phyloP scores from a whole-genome alignment of 352 stramenopile species.

The Globisporangium paddicum region DNA sequence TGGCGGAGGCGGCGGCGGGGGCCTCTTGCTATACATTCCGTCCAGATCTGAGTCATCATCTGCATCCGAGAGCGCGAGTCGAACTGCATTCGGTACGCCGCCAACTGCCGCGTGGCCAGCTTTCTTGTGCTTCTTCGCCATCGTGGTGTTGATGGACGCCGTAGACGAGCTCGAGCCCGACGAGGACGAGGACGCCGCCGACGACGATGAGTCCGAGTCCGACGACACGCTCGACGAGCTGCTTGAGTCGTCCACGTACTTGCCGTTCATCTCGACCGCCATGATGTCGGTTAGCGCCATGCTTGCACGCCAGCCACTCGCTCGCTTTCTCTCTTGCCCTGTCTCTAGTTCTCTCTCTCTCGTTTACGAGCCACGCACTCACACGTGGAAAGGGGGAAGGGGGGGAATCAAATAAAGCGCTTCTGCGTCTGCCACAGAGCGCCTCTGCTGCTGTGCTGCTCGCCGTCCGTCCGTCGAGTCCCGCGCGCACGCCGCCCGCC shows the following conservation, averaged over 20 bases:
- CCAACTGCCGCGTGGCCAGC: not conserved
- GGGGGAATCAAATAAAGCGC: no score
- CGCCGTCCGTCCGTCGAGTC: slow-evolving; percentile 7
- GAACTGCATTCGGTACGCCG: slow-evolving; percentile 1
- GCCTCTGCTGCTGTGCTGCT: slow-evolving; percentile 2
- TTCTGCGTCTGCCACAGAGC: not conserved
- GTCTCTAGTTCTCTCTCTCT: not conserved
- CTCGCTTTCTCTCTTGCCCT: not conserved
- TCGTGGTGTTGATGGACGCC: slow-evolving; percentile 4
- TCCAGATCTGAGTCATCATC: slow-evolving; percentile 29
- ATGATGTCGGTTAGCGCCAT: slow-evolving; percentile 78
- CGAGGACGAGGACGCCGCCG: slow-evolving; percentile 31
- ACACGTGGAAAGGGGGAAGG: not conserved
- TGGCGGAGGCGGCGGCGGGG: slow-evolving; percentile 16
- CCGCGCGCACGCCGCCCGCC: not conserved
- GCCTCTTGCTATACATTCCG: slow-evolving; percentile 17
- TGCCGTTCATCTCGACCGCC: slow-evolving; percentile 63
- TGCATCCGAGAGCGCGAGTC: slow-evolving; percentile 19
- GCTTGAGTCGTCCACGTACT: slow-evolving; percentile 72
- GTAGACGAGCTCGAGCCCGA: slow-evolving; percentile 18
- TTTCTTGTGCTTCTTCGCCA: slow-evolving; percentile 8
- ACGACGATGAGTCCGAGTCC: slow-evolving; percentile 53
- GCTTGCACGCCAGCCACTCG: not conserved
- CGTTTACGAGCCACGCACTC: not conserved
- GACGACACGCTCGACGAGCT: slow-evolving; percentile 75